Evolutionary conservation across 768 basidiomycete genomes (phyloP).

Genomic region (Podaxis sp.): DNA sequence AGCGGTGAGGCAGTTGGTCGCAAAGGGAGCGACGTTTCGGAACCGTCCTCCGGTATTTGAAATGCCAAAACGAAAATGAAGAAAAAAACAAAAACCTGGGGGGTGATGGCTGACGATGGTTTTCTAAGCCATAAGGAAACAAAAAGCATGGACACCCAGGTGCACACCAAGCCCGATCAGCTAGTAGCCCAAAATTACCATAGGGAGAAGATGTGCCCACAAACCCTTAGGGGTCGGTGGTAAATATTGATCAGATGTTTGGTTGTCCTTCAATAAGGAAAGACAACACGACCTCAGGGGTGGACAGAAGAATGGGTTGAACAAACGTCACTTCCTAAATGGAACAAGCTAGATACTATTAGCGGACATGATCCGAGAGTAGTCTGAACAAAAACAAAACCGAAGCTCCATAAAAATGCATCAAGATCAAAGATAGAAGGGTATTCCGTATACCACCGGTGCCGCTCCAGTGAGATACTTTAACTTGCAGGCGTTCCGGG

Average conservation of each 20-base stretch:
- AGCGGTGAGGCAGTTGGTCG: background rate
- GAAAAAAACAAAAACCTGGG: background rate
- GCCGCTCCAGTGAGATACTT: slow-evolving; percentile 95
- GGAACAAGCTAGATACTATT: background rate
- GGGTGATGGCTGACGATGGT: background rate
- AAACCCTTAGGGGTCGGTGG: background rate
- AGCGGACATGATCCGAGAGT: background rate
- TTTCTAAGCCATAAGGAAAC: background rate
- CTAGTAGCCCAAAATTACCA: background rate
- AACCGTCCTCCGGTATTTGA: background rate
- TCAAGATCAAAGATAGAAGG: slow-evolving; percentile 65
- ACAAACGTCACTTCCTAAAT: background rate
- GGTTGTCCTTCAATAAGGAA: background rate
- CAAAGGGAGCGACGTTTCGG: too few relatives aligned
- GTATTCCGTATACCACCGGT: slow-evolving; percentile 93
- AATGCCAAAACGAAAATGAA: background rate
- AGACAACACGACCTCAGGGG: background rate
- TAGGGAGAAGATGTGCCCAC: background rate
- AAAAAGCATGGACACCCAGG: background rate
- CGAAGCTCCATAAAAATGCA: background rate
- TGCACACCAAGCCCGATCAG: too few relatives aligned
- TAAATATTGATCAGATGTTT: background rate
- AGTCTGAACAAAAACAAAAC: background rate
- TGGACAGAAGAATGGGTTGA: background rate
- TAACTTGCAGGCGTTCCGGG: slow-evolving; percentile 82